Evolutionary conservation across 768 basidiomycete species (phyloP).

Genomic region (Mycena olivaceomarginata): DNA sequence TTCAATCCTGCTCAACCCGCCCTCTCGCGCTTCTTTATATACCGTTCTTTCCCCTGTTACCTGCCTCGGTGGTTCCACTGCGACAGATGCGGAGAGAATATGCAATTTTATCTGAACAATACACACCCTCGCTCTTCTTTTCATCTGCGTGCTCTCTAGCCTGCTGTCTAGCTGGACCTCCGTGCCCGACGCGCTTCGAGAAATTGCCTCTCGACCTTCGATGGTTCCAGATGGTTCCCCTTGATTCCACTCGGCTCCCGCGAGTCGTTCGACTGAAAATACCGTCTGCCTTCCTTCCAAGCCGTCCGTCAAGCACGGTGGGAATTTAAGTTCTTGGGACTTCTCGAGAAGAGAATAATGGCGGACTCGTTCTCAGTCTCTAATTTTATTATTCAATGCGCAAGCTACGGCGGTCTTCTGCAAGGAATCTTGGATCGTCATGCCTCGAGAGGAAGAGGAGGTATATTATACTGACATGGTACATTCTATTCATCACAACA

Average conservation of each 20-base stretch:
- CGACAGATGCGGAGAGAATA: neutral
- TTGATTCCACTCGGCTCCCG: neutral
- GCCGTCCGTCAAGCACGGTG: slow-evolving; percentile 1
- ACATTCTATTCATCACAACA: too few species aligned
- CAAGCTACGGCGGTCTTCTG: too few species aligned
- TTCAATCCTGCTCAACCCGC: slow-evolving; percentile 17
- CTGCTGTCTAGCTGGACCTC: slow-evolving; percentile 26
- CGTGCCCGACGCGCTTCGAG: slow-evolving; percentile 15
- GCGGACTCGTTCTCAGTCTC: too few species aligned
- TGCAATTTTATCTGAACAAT: slow-evolving; percentile 4
- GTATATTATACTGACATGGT: too few species aligned
- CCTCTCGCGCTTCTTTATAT: slow-evolving; percentile 20
- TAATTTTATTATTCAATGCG: too few species aligned
- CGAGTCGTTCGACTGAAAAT: neutral
- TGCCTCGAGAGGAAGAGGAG: too few species aligned
- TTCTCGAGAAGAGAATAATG: too few species aligned
- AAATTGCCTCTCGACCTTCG: neutral
- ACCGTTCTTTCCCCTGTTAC: slow-evolving; percentile 12
- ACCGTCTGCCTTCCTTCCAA: neutral
- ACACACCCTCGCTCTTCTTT: neutral
- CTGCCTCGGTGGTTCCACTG: slow-evolving; percentile 15
- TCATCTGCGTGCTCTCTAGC: slow-evolving; percentile 16
- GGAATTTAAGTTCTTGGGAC: too few species aligned
- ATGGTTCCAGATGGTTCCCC: neutral
- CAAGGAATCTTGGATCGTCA: too few species aligned